Base-by-base conservation (phyloP, 2,329 filamentous ascomycete species). In the Hypoxylon sp. region DNA sequence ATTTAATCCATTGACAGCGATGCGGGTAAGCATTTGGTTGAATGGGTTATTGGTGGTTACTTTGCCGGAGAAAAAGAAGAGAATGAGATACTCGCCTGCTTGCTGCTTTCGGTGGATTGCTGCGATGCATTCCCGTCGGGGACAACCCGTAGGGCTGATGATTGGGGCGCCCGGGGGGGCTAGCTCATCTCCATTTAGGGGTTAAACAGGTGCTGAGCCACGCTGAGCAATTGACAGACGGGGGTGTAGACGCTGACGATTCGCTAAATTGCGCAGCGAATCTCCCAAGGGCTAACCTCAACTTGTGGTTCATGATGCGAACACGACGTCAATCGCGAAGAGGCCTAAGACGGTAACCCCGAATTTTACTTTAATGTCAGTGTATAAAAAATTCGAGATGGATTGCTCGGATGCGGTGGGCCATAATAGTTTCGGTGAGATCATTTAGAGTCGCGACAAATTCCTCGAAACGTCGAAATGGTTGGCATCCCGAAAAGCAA, bases 401-500 rank as follows among this genome's bases (percentile, higher is more conserved):
- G 48, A 24, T 22, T 37, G 47, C 11, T 46, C 54, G 11, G 42
- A 47, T 19, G n/a, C 17, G 24, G 14, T 22, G 22, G 10, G 2
- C 22, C 17, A 47, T 26, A 46, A 19, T 26, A 19, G 9, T 39
- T 29, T 19, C 14, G 31, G 55, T 11, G 33, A 22, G 5, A 42
- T 22, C 19, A 22, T n/a, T 48, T 8, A 37, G 11, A 50, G 26
- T 51, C 17, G 46, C 50, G 31, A 63, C 42, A 47, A 42, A 17
- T 52, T 46, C 22, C 51, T 55, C 8, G 10, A 58, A 66, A 29
- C 24, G 46, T 61, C 11, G 14, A 54, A 39, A 66, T 69, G 67
- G 67, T 66, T 26, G 67, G 63, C 37, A 59, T 69, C 44, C 59
- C 63, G 14, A 69, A 69, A n/a, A 69, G 66, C 9, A 65, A 66